phyloP scores from a whole-genome alignment of 1,284 basidiomycete species.

The Fereydounia khargensis region DNA sequence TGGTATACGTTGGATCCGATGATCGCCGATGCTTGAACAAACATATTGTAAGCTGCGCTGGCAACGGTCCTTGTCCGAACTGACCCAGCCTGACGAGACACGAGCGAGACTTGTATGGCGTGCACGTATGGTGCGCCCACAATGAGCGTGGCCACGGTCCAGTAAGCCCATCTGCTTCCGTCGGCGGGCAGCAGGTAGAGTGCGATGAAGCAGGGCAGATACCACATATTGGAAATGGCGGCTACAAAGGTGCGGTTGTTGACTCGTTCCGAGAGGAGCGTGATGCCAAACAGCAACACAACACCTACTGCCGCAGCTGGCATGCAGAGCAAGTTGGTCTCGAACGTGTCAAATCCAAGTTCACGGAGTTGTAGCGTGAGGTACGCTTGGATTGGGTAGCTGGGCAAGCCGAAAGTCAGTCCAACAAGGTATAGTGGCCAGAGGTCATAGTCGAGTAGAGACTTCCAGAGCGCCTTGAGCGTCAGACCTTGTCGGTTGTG shows the following conservation, averaged over 20 bases:
- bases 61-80: constrained; percentile 35
- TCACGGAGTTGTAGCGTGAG: no score
- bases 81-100: constrained; percentile 15
- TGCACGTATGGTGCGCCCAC: constrained; percentile 7
- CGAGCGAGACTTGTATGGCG: constrained; percentile 18
- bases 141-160: background rate
- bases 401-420: constrained; percentile 4
- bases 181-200: constrained; percentile 3
- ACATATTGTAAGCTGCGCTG: constrained; percentile 42
- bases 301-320: no score
- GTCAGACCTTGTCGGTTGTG: constrained; percentile 68
- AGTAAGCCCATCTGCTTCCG: background rate
- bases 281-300: no score
- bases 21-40: constrained; percentile 29
- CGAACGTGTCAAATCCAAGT: no score
- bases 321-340: no score
- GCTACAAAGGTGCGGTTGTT: constrained; percentile 8
- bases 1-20: constrained; percentile 34
- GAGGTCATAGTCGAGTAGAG: constrained; percentile 66
- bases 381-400: constrained; percentile 2
- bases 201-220: constrained; percentile 8
- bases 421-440: constrained; percentile 70
- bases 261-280: constrained; percentile 3
- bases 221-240: constrained; percentile 6
- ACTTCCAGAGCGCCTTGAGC: constrained; percentile 22